Base-by-base conservation (phyloP, 345 rosid genomes). In the Ceriops decandra region DNA sequence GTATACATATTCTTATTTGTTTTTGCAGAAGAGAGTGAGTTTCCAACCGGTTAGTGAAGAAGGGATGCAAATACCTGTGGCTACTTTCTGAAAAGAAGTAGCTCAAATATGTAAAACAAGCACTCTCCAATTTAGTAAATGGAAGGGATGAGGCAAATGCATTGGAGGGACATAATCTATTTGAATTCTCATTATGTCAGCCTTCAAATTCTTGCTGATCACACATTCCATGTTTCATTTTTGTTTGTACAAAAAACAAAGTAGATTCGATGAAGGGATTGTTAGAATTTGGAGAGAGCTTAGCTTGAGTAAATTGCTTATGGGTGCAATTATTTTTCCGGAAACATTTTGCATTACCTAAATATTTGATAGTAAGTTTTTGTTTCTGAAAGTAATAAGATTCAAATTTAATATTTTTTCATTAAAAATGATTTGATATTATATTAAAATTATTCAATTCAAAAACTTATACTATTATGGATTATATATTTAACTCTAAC, bases 11-110 rank as follows among this genome's bases (percentile, higher is more conserved):
- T n/a, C 60, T 32, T 22, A 7, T 56, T 22, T 22, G 30, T 22
- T 56, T 22, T 64, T 82, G 85, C 91, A 95, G 98, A 95, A 76
- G 69, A 81, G 97, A 70, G 99, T 92, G 72, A 95, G 89, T 79
- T 90, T 90, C 88, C 56, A 71, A 81, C 73, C 89, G 31, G 69
- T 73, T 66, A 82, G 54, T 22, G 98, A 71, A 74, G 90, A 81
- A 73, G 88, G 82, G 61, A 83, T 68, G 85, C 90, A 85, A 65
- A 84, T 87, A 68, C 82, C 86, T 3, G 90, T 90, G 28, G 84
- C 87, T 72, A 87, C 87, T 52, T 86, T 58, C 28, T 54, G 46
- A 42, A 4, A 13, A 42, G 16, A 42, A 42, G 49, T 42, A 42
- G 49, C 49, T 13, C 16, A 42, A 42, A 11, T 13, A 13, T 13